Conservation (phyloP, 805 yeast species). For the Metschnikowia cerradonensis region DNA sequence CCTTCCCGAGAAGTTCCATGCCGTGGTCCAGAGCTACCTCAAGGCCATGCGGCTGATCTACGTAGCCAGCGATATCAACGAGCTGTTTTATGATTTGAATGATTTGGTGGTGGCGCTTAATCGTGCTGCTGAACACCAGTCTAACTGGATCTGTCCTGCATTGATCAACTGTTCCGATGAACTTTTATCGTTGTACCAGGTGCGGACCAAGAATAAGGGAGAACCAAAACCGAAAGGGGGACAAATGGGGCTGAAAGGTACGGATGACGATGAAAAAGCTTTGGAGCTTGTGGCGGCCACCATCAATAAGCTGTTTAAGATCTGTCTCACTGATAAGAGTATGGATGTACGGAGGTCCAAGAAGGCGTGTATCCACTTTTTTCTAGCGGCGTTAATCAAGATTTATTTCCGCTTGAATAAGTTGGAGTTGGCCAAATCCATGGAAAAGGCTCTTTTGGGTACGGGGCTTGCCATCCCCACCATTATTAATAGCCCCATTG, state of each 20-base stretch:
- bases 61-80: slow-evolving; percentile 28
- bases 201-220: slow-evolving; percentile 25
- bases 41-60: slow-evolving; percentile 34
- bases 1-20: slow-evolving; percentile 35
- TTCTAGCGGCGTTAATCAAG: slow-evolving; percentile 64
- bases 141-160: slow-evolving; percentile 49
- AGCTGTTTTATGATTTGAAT: slow-evolving; percentile 32
- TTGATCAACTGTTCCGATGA: slow-evolving; percentile 39
- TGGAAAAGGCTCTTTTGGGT: slow-evolving; percentile 64
- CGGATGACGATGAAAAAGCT: slow-evolving; percentile 5
- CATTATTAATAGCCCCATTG: slow-evolving; percentile 34
- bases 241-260: slow-evolving; percentile 3
- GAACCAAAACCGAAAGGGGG: slow-evolving; percentile 19
- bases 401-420: slow-evolving; percentile 65
- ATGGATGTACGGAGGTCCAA: slow-evolving; percentile 48
- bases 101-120: slow-evolving; percentile 45
- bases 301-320: slow-evolving; percentile 68
- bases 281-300: slow-evolving; percentile 57
- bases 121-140: slow-evolving; percentile 50
- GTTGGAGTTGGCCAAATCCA: slow-evolving; percentile 67
- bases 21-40: slow-evolving; percentile 26
- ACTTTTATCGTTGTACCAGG: slow-evolving; percentile 38
- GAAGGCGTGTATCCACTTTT: slow-evolving; percentile 62
- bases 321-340: slow-evolving; percentile 75
- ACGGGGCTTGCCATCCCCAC: slow-evolving; percentile 51